Evolutionary conservation across 495 filamentous ascomycete genomes (phyloP).

Genomic region (Sporormia fimetaria): DNA sequence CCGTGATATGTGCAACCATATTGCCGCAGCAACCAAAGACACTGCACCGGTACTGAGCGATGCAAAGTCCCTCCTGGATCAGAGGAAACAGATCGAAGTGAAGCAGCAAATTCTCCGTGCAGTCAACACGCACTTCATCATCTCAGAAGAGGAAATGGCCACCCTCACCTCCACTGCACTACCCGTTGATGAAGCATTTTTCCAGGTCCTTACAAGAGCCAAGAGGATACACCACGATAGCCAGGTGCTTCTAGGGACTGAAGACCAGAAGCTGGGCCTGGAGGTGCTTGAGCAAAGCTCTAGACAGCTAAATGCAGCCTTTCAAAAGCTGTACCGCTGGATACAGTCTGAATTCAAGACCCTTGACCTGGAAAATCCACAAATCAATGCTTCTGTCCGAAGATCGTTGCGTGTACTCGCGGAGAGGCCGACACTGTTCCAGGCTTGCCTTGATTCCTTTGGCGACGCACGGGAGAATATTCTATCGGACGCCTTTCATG

Average conservation of each 20-base stretch:
- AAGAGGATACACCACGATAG: constrained; percentile 84
- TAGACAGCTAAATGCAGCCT: constrained; percentile 74
- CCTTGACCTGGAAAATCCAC: constrained; percentile 86
- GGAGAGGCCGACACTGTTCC: constrained; percentile 80
- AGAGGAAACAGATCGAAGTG: constrained; percentile 67
- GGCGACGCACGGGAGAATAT: constrained; percentile 81
- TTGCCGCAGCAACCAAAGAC: constrained; percentile 59
- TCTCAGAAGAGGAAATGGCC: constrained; percentile 66
- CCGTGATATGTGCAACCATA: constrained; percentile 66
- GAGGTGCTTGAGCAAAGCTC: constrained; percentile 88
- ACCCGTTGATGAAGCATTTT: constrained; percentile 79
- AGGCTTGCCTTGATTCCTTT: constrained; percentile 88
- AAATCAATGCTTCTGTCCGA: constrained; percentile 76
- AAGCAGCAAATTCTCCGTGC: constrained; percentile 76
- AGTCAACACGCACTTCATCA: constrained; percentile 72
- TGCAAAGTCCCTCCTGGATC: constrained; percentile 58
- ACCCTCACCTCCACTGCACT: constrained; percentile 63
- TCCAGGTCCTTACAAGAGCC: constrained; percentile 62
- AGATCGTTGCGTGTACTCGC: constrained; percentile 78
- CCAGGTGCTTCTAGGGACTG: constrained; percentile 75
- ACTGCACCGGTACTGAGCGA: constrained; percentile 71
- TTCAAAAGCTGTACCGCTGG: constrained; percentile 93
- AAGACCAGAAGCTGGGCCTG: constrained; percentile 73
- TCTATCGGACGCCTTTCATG: constrained; percentile 80
- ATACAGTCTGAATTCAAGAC: constrained; percentile 87